phyloP scores from a whole-genome alignment of 1,284 basidiomycete species.

The Ustilago lituana region DNA sequence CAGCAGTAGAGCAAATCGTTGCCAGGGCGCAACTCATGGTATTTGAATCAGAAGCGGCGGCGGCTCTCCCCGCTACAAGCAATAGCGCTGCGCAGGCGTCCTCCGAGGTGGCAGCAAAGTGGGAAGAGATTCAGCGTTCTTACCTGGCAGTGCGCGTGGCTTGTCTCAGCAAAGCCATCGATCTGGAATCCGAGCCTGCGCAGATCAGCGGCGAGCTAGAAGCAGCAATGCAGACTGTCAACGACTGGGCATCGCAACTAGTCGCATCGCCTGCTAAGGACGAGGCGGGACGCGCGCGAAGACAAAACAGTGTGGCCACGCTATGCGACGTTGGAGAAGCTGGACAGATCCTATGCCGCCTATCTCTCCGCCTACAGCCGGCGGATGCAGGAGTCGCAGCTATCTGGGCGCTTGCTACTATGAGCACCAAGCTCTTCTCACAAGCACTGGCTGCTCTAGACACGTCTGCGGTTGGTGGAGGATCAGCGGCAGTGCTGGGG shows the following conservation, averaged over 20 bases:
- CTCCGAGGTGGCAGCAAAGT: slow-evolving; percentile 18
- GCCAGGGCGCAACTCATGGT: slow-evolving; percentile 4
- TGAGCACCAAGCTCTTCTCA: slow-evolving; percentile 39
- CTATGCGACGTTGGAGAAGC: slow-evolving; percentile 49
- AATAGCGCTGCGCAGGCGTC: slow-evolving; percentile 7
- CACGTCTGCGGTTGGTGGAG: slow-evolving; percentile 25
- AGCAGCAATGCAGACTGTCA: slow-evolving; percentile 16
- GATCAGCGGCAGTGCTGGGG: slow-evolving; percentile 39
- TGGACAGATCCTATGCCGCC: slow-evolving; percentile 22
- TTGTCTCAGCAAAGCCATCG: slow-evolving; percentile 13
- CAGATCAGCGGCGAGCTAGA: slow-evolving; percentile 19
- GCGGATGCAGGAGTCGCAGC: slow-evolving; percentile 8
- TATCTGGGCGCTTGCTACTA: slow-evolving; percentile 38
- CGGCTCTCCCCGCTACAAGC: slow-evolving; percentile 2
- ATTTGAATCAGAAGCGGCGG: not conserved
- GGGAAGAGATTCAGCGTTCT: slow-evolving; percentile 26
- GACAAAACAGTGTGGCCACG: slow-evolving; percentile 17
- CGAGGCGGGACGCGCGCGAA: not conserved
- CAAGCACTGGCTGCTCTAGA: slow-evolving; percentile 44
- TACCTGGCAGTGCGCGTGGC: slow-evolving; percentile 14
- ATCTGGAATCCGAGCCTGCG: slow-evolving; percentile 5
- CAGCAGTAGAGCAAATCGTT: slow-evolving; percentile 9
- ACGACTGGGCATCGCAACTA: slow-evolving; percentile 17
- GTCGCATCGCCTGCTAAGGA: slow-evolving; percentile 5
- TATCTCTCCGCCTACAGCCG: slow-evolving; percentile 22